Evolutionary conservation across 305 asterid species (phyloP).

Genomic region (Solanum hybrid): DNA sequence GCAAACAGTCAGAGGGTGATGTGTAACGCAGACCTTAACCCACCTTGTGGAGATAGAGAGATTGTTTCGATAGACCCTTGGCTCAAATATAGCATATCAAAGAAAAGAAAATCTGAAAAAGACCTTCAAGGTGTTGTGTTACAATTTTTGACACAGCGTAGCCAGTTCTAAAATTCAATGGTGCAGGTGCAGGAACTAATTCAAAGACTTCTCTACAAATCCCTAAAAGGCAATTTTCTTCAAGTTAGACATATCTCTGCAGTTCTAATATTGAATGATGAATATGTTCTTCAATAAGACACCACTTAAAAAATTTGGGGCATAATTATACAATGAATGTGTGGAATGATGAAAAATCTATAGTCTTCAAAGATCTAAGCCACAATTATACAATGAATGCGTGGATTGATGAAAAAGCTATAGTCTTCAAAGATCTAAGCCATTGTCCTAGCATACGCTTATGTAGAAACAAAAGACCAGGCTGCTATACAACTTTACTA

Average conservation of each 20-base stretch:
- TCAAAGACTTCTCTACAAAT: not conserved
- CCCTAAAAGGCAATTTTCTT: not conserved
- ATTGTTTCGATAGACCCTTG: not conserved
- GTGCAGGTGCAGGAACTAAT: conserved; percentile 2
- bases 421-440: not conserved
- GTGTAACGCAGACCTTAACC: not conserved
- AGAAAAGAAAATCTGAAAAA: not conserved
- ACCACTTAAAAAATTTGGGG: not conserved
- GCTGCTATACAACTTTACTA: not conserved
- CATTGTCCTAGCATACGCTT: not conserved
- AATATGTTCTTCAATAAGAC: not conserved
- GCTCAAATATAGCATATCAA: not conserved
- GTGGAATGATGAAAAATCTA: not conserved
- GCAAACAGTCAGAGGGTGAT: not conserved
- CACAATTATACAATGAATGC: not conserved
- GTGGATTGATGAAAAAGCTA: not conserved
- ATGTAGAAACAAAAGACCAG: not conserved
- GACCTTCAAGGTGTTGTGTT: not conserved
- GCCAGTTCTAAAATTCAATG: not conserved
- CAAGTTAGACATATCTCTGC: not conserved
- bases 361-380: not conserved
- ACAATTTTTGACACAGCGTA: not conserved
- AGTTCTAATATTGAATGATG: not conserved
- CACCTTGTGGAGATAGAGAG: not conserved
- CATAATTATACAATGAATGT: not conserved